Base-by-base conservation (phyloP, 129 eudicot species). In the Deinandra increscens region DNA sequence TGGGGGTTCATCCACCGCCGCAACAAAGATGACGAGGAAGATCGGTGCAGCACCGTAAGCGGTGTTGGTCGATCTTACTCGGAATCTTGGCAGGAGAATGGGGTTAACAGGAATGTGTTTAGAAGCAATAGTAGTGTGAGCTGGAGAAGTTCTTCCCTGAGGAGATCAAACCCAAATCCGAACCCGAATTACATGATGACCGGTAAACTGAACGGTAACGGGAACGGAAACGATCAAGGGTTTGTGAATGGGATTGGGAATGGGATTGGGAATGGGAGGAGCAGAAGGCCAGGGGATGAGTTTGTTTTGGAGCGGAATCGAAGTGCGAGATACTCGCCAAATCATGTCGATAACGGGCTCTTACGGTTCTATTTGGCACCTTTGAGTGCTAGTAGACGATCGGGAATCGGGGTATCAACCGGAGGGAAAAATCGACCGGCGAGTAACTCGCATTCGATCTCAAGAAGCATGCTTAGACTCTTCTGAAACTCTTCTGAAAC, bases 111-210 rank as follows among this genome's bases (percentile, higher is more conserved):
- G 71, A 88, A 71, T 37, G 81, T 78, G 11, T 64, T 84, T 17
- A 75, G 96, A 29, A 91, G 97, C 74, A 86, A 86, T 73, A 88
- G 97, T 69, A 88, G 94, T 69, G 97, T 88, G 34, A 91, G 97
- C 60, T 85, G 93, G 96, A 86, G 97, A 75, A 82, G 88, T 48
- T 83, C 88, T 11, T 80, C 81, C 3, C 48, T 81, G 62, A 83
- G 86, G 73, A 85, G 78, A 63, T 68, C 91, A 1, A 78, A 22
- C 42, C 71, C 69, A 13, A 87, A 87, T 48, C n/a, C n/a, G n/a
- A n/a, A n/a, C n/a, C n/a, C n/a, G n/a, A n/a, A n/a, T n/a, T n/a
- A n/a, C n/a, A n/a, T n/a, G n/a, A n/a, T n/a, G n/a, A n/a, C n/a
- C n/a, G n/a, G n/a, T n/a, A n/a, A 63, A 59, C 37, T 49, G 41